Evolutionary conservation across 2,329 filamentous ascomycete genomes (phyloP).

Genomic region (Emmonsia crescens): DNA sequence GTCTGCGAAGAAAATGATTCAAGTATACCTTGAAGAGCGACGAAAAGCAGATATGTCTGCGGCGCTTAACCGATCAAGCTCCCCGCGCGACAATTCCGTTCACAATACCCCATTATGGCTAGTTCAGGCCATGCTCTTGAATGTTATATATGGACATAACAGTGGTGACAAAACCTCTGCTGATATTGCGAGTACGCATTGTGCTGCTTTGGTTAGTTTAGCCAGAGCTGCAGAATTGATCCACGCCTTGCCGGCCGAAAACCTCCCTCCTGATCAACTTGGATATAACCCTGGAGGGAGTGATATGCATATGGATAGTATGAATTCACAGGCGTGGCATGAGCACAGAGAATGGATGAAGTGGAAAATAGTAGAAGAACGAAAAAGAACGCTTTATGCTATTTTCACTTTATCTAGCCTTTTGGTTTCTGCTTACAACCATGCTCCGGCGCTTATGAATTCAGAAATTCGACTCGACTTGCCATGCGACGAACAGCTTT

Average conservation of each 20-base stretch:
- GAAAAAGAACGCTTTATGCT: slow-evolving; percentile 82
- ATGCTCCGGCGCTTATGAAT: slow-evolving; percentile 81
- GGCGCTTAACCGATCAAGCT: slow-evolving; percentile 41
- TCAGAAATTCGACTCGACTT: slow-evolving; percentile 84
- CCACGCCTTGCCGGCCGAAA: slow-evolving; percentile 30
- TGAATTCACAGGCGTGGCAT: slow-evolving; percentile 34
- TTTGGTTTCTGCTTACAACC: slow-evolving; percentile 84
- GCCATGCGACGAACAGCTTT: slow-evolving; percentile 88
- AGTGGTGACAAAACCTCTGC: slow-evolving; percentile 84
- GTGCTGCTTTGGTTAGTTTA: slow-evolving; percentile 78
- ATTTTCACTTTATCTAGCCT: slow-evolving; percentile 89
- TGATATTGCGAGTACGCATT: slow-evolving; percentile 87
- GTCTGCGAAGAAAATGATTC: slow-evolving; percentile 89
- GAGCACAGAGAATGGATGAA: slow-evolving; percentile 59
- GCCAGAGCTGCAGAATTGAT: slow-evolving; percentile 78
- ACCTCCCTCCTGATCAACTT: slow-evolving; percentile 30
- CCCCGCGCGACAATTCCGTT: slow-evolving; percentile 48
- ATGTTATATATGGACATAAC: slow-evolving; percentile 91
- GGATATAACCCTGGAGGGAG: slow-evolving; percentile 38
- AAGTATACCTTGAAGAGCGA: slow-evolving; percentile 81
- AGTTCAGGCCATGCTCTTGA: slow-evolving; percentile 92
- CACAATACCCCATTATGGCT: slow-evolving; percentile 83
- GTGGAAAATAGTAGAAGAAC: slow-evolving; percentile 83
- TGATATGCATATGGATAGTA: slow-evolving; percentile 49
- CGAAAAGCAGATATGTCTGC: slow-evolving; percentile 70